Conservation (phyloP, 805 yeast species). For the Yarrowia sp. region DNA sequence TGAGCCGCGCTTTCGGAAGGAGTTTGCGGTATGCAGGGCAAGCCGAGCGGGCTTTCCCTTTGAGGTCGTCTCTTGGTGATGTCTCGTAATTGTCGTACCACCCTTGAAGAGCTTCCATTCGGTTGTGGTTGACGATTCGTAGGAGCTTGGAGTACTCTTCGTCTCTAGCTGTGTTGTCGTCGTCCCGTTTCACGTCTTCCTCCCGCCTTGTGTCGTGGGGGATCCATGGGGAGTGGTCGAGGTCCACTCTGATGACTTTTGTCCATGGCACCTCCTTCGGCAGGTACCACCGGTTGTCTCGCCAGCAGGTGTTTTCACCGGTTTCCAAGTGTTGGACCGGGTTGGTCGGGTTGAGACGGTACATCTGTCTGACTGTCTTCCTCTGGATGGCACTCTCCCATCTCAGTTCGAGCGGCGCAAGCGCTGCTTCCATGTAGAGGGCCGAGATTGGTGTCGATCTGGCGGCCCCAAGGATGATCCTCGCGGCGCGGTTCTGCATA, state of each 20-base stretch:
- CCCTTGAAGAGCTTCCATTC: background rate
- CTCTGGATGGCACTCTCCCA: background rate
- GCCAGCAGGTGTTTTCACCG: background rate
- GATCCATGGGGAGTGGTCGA: background rate
- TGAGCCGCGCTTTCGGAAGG: constrained; percentile 1
- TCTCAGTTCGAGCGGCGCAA: background rate
- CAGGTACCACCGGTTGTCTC: background rate
- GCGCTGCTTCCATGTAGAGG: background rate
- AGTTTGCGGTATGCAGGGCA: background rate
- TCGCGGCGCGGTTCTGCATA: background rate
- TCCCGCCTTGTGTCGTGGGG: background rate
- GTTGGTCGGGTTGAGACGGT: background rate
- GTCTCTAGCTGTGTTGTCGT: background rate
- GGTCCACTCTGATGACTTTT: background rate
- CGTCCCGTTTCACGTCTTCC: background rate
- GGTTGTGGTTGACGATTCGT: background rate
- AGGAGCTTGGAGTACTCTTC: no score
- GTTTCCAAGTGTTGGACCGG: background rate
- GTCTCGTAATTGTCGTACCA: constrained; percentile 1
- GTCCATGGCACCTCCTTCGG: background rate
- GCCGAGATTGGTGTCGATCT: background rate
- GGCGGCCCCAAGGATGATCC: background rate
- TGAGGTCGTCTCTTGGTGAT: background rate
- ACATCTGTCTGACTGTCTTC: background rate
- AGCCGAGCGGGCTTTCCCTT: background rate